Evolutionary conservation across 2,329 filamentous ascomycete genomes (phyloP).

Genomic region (Curvularia lunata): DNA sequence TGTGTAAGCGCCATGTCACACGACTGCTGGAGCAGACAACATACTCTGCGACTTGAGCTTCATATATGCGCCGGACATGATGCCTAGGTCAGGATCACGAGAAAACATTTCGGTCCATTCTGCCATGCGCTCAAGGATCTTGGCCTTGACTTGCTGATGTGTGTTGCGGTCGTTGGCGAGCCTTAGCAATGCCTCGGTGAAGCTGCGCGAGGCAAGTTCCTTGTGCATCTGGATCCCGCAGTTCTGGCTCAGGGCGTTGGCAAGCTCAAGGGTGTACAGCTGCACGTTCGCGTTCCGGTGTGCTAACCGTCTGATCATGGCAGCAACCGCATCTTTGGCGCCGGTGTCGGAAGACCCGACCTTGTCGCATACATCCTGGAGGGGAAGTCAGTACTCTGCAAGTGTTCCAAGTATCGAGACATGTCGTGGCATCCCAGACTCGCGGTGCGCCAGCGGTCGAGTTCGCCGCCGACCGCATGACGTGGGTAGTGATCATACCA

Average conservation of each 20-base stretch:
- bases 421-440: background rate
- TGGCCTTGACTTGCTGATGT: conserved; percentile 93
- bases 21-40: background rate
- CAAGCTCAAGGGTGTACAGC: conserved; percentile 88
- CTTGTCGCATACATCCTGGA: conserved; percentile 66
- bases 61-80: conserved; percentile 95
- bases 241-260: conserved; percentile 90
- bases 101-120: conserved; percentile 96
- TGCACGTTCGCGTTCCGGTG: conserved; percentile 96
- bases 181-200: conserved; percentile 90
- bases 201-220: conserved; percentile 87
- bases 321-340: conserved; percentile 83
- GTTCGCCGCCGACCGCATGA: background rate
- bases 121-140: conserved; percentile 95
- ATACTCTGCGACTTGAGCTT: conserved; percentile 76
- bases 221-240: conserved; percentile 86
- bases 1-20: conserved; percentile 18
- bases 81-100: conserved; percentile 86
- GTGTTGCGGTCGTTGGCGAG: conserved; percentile 94
- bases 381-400: conserved; percentile 19
- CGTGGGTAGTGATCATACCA: conserved; percentile 51
- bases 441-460: background rate
- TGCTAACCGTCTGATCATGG: conserved; percentile 88
- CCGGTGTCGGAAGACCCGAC: conserved; percentile 60
- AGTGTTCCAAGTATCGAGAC: background rate